Evolutionary conservation across 768 basidiomycete species (phyloP), one percentile per base, ranked within the genome.

Genomic region (Boletus sp.): DNA sequence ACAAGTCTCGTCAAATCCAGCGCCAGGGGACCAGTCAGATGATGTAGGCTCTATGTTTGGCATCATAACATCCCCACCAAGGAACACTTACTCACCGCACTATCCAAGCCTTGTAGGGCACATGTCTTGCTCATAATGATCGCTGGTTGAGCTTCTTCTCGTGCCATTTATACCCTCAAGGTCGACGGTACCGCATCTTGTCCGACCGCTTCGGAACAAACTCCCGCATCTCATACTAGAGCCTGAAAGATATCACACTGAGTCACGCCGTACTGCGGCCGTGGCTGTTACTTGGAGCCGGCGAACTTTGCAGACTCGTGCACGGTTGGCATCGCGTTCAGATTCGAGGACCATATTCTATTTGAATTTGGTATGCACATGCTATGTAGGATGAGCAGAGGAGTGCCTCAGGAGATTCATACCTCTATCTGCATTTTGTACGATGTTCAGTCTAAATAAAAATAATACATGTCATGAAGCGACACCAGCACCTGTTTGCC

Each of bases 1-100:
- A 33, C 19, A 29, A 46, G 30, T 46, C 33, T 55, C 54, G 53
- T 55, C 54, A 55, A 55, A 23, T 54, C 43, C 38, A 29, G 52
- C 38, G 10, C 43, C 15, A 29, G 1, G n/a, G 1, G n/a, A 27
- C 54, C 6, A 21, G 52, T 55, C 52, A 38, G 54, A 55, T 33
- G 29, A 55, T 55, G 53, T 55, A 55, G 54, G 54, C 54, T 55
- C 38, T 46, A 46, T 40, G 35, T 0, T 3, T 21, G 32, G 9
- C 54, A 55, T 55, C 54, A 55, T 23, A 2, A 14, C 9, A 3
- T 1, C 19, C 8, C 25, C 23, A 5, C 7, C 1, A 34, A 55
- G 14, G 17, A 29, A 46, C 6, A 2, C 19, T 5, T 9, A 47
- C 54, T 55, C 35, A 55, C 54, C 19, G 25, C n/a, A 21, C 19